Conservation (phyloP, 176 grass and related monocot species). For the Saccharum officinarum region DNA sequence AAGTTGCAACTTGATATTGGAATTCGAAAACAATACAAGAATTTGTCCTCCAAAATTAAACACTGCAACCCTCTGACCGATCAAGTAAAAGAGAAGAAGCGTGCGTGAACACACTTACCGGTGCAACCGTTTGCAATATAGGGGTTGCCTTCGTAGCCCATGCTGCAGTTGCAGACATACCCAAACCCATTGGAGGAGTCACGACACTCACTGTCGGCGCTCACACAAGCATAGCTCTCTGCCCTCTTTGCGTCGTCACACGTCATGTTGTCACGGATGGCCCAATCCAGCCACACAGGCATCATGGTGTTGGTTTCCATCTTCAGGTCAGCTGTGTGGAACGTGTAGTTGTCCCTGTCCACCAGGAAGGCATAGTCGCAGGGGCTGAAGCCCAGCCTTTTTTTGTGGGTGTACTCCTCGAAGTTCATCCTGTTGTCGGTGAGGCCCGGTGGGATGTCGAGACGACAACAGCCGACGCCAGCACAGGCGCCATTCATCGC, state of each 20-base stretch:
- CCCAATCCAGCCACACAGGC: constrained; percentile 27
- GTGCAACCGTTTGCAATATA: background rate
- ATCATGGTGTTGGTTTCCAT: background rate
- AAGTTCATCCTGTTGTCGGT: background rate
- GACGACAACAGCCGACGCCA: background rate
- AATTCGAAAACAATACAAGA: background rate
- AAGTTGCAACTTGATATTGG: background rate
- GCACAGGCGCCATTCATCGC: background rate
- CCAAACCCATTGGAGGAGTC: background rate
- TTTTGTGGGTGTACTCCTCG: rapidly evolving
- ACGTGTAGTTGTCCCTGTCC: constrained; percentile 14
- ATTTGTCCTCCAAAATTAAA: background rate
- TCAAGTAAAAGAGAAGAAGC: background rate
- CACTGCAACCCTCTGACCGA: background rate
- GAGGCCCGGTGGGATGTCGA: constrained; percentile 11
- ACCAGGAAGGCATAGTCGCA: constrained; percentile 28
- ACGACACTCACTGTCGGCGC: background rate
- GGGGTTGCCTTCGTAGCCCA: constrained; percentile 20
- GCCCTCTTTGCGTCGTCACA: background rate
- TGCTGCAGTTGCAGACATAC: constrained; percentile 20
- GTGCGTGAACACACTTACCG: background rate
- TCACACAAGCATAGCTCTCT: background rate
- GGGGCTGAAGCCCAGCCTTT: background rate
- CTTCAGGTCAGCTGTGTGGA: background rate
- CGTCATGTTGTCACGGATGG: background rate